Evolutionary conservation across 2,329 filamentous ascomycete species (phyloP), one percentile per base, ranked within the genome.

Genomic region (Cladosporium colombiae): DNA sequence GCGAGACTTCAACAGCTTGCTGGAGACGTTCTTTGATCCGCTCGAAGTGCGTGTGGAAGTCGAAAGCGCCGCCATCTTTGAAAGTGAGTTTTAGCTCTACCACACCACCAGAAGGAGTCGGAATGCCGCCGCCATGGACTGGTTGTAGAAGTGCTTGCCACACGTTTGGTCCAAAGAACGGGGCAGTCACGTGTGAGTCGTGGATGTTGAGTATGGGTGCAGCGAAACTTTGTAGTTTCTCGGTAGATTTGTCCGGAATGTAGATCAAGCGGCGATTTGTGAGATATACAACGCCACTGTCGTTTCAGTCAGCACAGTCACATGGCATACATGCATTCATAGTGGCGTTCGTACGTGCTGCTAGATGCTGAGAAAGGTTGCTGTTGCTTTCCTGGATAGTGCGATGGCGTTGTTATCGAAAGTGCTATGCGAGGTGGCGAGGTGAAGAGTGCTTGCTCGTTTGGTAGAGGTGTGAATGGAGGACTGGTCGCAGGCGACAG

Each of bases 11-110:
- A 44, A 93, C 87, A 8, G 89, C 92, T 73, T 97, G 92, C 69
- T 90, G 86, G 65, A 97, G 81, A 7, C 92, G 86, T 75, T 96
- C 93, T 75, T 92, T 93, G 69, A 97, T 88, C 65, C 90, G 85
- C 73, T 96, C 92, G 74, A 93, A 97, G 62, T 87, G 87, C 60
- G 87, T 86, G 73, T 93, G 89, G 75, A 96, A 98, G 71, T 97
- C 93, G 77, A 91, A 95, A 66, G 93, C 93, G n/a, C 94, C 94
- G 52, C 94, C 94, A 68, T 98, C 93, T 75, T 93, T 93, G 82
- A 98, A 98, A 25, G 89, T 93, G 73, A 97, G 85, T 76, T 91
- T 93, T 70, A 96, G 78, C 73, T 95, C 92, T 52, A 97, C 83
- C 31, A 89, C 87, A 21, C 89, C 85, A 68, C 92, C 85, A 25